Conservation (phyloP, 2,329 filamentous ascomycete genomes). For the Diaporthe helianthi region DNA sequence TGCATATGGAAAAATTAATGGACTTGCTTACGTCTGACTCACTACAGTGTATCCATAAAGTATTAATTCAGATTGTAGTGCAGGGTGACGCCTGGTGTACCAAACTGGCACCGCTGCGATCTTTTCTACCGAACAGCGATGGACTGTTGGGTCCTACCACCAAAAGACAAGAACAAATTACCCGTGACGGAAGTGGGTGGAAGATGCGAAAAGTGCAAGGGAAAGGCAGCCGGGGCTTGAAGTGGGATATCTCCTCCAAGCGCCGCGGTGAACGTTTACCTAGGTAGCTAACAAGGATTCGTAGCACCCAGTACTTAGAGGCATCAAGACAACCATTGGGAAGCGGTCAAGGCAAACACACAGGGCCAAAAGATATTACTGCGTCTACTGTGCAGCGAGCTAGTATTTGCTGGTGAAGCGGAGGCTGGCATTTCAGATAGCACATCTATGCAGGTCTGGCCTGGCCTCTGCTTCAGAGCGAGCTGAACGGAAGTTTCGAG, state of each 20-base stretch:
- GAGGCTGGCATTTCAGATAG: neutral
- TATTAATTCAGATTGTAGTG: neutral
- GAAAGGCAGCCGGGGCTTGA: neutral
- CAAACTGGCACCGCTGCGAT: neutral
- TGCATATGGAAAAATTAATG: neutral
- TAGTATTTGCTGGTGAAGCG: neutral
- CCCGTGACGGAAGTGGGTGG: neutral
- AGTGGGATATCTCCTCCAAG: neutral
- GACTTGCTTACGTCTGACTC: neutral
- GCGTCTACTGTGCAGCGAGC: accelerated
- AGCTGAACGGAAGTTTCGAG: neutral
- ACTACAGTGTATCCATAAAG: neutral
- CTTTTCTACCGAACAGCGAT: neutral
- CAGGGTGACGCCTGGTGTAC: neutral
- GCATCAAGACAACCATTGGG: neutral
- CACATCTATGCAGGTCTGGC: neutral
- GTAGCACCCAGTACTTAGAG: neutral
- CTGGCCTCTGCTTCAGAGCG: neutral
- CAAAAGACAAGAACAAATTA: neutral
- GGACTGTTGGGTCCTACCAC: neutral
- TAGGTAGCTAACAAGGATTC: neutral
- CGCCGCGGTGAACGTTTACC: too few species aligned
- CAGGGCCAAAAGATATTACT: too few species aligned
- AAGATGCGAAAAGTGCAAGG: conserved; percentile 6
- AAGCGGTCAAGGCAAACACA: too few species aligned